A percentile compares a stretch with the other conserved stretches of the same genome.
Conservation (phyloP, 2,329 filamentous ascomycete species). For the Aspergillus tanneri region DNA sequence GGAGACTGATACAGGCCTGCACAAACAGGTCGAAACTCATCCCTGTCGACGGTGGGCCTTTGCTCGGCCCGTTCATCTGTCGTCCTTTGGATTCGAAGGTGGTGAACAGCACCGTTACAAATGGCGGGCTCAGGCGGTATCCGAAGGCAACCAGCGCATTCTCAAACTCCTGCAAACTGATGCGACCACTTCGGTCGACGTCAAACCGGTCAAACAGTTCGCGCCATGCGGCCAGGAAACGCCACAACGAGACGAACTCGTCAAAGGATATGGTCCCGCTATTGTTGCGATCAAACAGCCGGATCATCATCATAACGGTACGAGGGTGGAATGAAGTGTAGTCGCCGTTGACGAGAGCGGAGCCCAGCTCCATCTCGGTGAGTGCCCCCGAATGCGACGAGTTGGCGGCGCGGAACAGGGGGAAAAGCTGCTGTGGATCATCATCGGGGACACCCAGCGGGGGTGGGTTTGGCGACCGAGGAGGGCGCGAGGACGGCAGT, state of each 20-base stretch:
- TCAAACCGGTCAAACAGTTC: conserved; percentile 95
- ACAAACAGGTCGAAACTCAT: conserved; percentile 97
- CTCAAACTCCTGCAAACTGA: conserved; percentile 80
- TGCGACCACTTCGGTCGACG: conserved; percentile 79
- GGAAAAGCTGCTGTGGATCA: conserved; percentile 65
- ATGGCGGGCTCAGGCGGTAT: conserved; percentile 80
- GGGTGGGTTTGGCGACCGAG: conserved; percentile 62
- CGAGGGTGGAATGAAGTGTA: conserved; percentile 91
- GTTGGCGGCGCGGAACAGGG: conserved; percentile 88
- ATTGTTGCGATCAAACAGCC: conserved; percentile 96
- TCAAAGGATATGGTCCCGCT: conserved; percentile 88
- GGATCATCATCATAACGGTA: conserved; percentile 98
- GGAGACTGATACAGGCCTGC: conserved; percentile 92
- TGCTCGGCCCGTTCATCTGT: conserved; percentile 39
- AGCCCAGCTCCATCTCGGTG: conserved; percentile 80
- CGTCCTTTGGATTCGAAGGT: conserved; percentile 70
- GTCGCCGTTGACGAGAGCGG: conserved; percentile 93
- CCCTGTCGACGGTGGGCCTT: conserved; percentile 48
- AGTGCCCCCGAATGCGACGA: conserved; percentile 73
- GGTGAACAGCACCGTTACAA: conserved; percentile 79
- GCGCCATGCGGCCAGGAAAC: conserved; percentile 91
- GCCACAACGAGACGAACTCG: conserved; percentile 96
- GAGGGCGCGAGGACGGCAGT: conserved; percentile 60
- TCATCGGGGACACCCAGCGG: conserved; percentile 50
- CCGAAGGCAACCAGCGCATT: conserved; percentile 91